Evolutionary conservation across 2,329 filamentous ascomycete genomes (phyloP), one percentile per base, ranked within the genome.

Genomic region (Pyricularia sp.): DNA sequence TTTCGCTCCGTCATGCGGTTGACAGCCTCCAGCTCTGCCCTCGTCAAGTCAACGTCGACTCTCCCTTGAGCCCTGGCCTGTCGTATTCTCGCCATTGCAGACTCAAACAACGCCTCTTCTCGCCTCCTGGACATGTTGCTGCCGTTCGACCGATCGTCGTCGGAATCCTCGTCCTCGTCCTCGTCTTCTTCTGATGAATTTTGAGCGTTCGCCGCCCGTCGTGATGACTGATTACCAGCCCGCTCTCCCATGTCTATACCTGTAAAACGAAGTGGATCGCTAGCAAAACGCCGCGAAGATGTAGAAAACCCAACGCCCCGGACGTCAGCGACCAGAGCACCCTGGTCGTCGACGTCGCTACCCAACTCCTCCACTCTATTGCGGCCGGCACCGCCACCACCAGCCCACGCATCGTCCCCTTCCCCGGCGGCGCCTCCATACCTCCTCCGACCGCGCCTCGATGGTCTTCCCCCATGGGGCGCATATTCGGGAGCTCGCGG

Each of bases 381-480:
- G 59, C 59, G 25, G 25, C 84, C 81, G 74, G 85, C 80, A 75
- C 76, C 74, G 69, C 76, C 76, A 71, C 73, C 71, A 70, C 66
- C 55, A 58, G 72, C 75, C 79, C 81, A 83, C 72, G 76, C 73
- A 69, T 76, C 77, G 74, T 79, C 76, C 70, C 76, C 76, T 81
- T 83, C 84, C 81, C 83, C 77, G 76, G 81, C 80, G 70, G 72
- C 73, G 23, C 23, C 67, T 61, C 33, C 61, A 30, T 55, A 83
- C 87, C 84, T 68, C 50, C 86, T 88, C 85, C 87, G 85, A 82
- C 85, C 88, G 86, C 89, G 91, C 91, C 92, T 91, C 87, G 92
- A 92, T 95, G 93, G 93, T 97, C 94, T 97, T 97, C 94, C 94
- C 94, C 92, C 94, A 88, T 85, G 90, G 92, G 94, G 93, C 93